Base-by-base conservation (phyloP, 352 stramenopile species). In the Globisporangium paddicum region DNA sequence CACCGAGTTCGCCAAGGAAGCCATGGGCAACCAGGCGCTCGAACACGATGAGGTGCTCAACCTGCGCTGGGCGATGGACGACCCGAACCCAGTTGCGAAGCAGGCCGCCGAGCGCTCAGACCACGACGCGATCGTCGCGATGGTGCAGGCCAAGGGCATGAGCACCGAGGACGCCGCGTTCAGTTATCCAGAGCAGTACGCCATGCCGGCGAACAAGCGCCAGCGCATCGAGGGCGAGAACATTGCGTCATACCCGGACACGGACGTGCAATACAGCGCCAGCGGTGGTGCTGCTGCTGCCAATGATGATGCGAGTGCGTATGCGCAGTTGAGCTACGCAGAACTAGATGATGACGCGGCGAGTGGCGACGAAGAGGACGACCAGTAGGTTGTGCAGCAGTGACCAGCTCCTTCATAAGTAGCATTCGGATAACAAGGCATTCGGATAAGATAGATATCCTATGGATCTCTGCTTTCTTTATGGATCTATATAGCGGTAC, bases 41-140 rank as follows among this genome's bases (percentile, higher is more conserved):
- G 87, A 93, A 57, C 66, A 81, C 40, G 75, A 87, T 41, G 93
- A 98, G 54, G 83, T 97, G 48, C 73, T 98, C 10, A 96, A 97
- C 68, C 73, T 98, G 23, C 79, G 88, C 48, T 98, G 93, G 93
- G 92, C 93, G 5, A 91, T 92, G 62, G 92, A 97, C 49, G 93
- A 98, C 58, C 93, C 93, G 28, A 98, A 98, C 50, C 92, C 92
- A 7, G 88, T 97, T 1, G 93, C 93, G 2, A 92, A 97, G 68
- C 69, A 96, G 40, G 82, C 93, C 0, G 87, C 78, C 0, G 68
- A 87, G 37, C 82, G 93, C 14, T 84, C 90, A 1, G 88, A 98
- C 62, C 77, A 82, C 21, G 93, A 98, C 63, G 93, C 93, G 0
- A 77, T 96, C 60, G 69, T 96, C 13, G 79, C 87, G 4, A 93